A percentile compares a stretch with the other conserved stretches of the same genome.
phyloP scores from a whole-genome alignment of 169 alveolate genomes.

The Eimeria brunetti region DNA sequence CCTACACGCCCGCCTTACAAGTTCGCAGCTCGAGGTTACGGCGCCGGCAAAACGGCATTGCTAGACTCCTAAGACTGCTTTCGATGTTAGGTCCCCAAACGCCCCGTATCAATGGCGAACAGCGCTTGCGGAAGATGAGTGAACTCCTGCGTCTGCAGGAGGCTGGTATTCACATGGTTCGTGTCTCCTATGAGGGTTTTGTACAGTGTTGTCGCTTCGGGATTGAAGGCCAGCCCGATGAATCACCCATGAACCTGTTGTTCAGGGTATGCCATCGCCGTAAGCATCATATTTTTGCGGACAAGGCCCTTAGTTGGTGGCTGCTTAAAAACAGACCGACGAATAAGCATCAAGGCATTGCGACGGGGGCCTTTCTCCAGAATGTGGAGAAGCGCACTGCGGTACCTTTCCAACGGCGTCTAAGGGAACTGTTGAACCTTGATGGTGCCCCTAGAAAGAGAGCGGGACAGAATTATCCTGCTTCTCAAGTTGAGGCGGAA shows the following conservation, averaged over 20 bases:
- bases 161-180: neutral
- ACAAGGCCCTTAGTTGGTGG: neutral
- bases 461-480: neutral
- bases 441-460: neutral
- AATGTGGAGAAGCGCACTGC: neutral
- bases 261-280: slow-evolving; percentile 7
- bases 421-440: neutral
- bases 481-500: neutral
- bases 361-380: neutral
- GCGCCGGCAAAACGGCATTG: neutral
- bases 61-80: neutral
- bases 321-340: neutral
- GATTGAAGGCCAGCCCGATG: neutral
- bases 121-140: neutral
- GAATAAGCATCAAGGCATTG: neutral
- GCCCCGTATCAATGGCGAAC: neutral
- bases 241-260: neutral
- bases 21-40: neutral
- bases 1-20: neutral
- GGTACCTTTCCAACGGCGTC: neutral
- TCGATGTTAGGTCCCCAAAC: neutral
- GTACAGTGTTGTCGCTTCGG: neutral
- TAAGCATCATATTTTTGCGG: neutral
- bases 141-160: neutral
- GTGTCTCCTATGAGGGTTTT: neutral